Base-by-base conservation (phyloP, 768 basidiomycete genomes). In the Lentinula aciculospora region DNA sequence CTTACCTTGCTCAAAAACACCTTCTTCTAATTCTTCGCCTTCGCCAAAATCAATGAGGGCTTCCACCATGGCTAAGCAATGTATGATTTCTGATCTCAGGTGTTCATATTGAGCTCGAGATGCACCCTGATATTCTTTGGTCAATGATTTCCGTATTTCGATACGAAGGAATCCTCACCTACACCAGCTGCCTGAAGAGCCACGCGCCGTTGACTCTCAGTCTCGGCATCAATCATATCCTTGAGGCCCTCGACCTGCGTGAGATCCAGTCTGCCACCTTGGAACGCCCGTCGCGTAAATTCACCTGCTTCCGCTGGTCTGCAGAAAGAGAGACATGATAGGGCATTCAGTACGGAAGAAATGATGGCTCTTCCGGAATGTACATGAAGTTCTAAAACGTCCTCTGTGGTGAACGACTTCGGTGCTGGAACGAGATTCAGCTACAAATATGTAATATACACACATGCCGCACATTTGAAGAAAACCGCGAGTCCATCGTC, bases 11-110 rank as follows among this genome's bases (percentile, higher is more conserved):
- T 85, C 85, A 62, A 82, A 85, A 19, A 92, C 84, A 8, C 80
- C 85, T n/a, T 88, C 88, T 65, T 94, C 92, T 39, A 95, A 81
- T 34, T 92, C 89, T 65, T 95, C 94, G 13, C 87, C 89, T 71
- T 97, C 94, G 5, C 92, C 92, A 69, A 95, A 97, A 68, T 96
- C 94, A 55, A 97, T 94, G 19, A 95, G 72, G 1, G 94, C 94
- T 70, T 97, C 94, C 3, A 92, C 76, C 60, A 85, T 79, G 10
- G 94, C 85, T 21, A 93, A 80, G 50, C 86, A 88, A 28, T 81
- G 75, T 23, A 96, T 81, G 17, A 92, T 85, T 12, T 83, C 78
- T 6, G 70, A 69, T 54, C 94, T 76, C 49, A 96, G 69, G 4
- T 77, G 66, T 48, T 90, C 85, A 60, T 88, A 88, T 50, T 79